Evolutionary conservation across 164 flowering plant genomes (phyloP).

Genomic region (Sedum album): DNA sequence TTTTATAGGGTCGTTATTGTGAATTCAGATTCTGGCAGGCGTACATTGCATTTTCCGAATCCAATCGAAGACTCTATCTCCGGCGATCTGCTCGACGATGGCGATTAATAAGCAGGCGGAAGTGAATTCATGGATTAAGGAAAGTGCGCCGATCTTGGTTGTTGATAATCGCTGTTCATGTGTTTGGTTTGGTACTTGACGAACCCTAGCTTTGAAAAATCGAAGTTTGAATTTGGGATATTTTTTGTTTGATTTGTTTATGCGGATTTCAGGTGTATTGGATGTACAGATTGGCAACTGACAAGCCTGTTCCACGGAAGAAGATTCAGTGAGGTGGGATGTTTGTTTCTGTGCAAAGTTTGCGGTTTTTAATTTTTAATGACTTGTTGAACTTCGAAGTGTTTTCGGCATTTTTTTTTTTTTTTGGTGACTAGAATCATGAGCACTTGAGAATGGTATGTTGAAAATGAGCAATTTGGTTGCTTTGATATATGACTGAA

Average conservation of each 20-base stretch:
- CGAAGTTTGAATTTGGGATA: not conserved
- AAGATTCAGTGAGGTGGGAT: slow-evolving; percentile 40
- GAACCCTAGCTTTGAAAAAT: not conserved
- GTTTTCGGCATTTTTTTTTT: no score
- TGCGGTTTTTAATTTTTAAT: not conserved
- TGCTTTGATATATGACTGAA: not conserved
- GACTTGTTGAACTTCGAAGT: not conserved
- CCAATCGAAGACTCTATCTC: no score
- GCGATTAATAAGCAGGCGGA: not conserved
- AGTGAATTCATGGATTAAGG: not conserved
- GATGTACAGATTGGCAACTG: slow-evolving; percentile 77
- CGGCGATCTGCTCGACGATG: no score
- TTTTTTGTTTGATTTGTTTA: not conserved
- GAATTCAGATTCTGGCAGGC: no score
- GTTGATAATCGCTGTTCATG: slow-evolving; percentile 2
- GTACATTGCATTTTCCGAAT: no score
- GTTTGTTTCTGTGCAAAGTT: not conserved
- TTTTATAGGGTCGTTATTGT: no score
- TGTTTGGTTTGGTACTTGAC: not conserved
- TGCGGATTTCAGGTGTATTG: slow-evolving; percentile 51
- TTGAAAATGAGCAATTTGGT: not conserved
- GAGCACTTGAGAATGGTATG: not conserved
- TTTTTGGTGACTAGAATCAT: not conserved
- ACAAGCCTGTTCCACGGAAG: slow-evolving; percentile 53
- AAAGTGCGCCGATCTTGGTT: not conserved